phyloP scores from a whole-genome alignment of 2,329 filamentous ascomycete genomes.

The Cryphonectria naterciae region DNA sequence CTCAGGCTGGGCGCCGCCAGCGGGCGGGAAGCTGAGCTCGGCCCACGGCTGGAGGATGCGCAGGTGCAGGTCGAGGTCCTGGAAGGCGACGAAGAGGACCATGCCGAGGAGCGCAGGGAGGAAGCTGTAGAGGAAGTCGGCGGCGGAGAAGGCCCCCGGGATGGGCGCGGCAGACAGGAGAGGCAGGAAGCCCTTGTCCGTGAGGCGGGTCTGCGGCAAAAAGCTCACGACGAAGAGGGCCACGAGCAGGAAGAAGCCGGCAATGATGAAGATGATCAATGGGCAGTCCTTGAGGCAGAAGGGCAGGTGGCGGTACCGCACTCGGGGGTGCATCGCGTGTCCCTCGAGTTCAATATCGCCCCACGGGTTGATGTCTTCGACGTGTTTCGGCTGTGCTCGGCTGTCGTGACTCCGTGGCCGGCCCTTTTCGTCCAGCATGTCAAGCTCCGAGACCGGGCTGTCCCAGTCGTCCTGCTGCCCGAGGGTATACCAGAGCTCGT shows the following conservation, averaged over 20 bases:
- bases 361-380: conserved; percentile 29
- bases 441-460: conserved; percentile 21
- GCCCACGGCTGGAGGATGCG: conserved; percentile 72
- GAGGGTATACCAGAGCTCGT: conserved; percentile 76
- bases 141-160: conserved; percentile 73
- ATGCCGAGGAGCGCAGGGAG: conserved; percentile 70
- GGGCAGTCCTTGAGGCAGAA: conserved; percentile 73
- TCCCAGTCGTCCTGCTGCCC: conserved; percentile 47
- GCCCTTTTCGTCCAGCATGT: conserved; percentile 19
- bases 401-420: conserved; percentile 15
- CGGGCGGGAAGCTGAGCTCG: conserved; percentile 53
- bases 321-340: conserved; percentile 52
- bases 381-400: conserved; percentile 29
- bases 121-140: conserved; percentile 87
- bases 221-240: conserved; percentile 81
- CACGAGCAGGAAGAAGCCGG: conserved; percentile 63
- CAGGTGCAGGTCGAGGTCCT: conserved; percentile 67
- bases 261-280: conserved; percentile 68
- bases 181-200: conserved; percentile 70
- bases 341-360: conserved; percentile 40
- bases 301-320: conserved; percentile 71
- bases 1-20: conserved; percentile 64
- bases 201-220: conserved; percentile 67
- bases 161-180: conserved; percentile 64
- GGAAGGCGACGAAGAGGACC: conserved; percentile 68